Base-by-base conservation (phyloP, 306 rosid genomes). In the Cajanus cajan region DNA sequence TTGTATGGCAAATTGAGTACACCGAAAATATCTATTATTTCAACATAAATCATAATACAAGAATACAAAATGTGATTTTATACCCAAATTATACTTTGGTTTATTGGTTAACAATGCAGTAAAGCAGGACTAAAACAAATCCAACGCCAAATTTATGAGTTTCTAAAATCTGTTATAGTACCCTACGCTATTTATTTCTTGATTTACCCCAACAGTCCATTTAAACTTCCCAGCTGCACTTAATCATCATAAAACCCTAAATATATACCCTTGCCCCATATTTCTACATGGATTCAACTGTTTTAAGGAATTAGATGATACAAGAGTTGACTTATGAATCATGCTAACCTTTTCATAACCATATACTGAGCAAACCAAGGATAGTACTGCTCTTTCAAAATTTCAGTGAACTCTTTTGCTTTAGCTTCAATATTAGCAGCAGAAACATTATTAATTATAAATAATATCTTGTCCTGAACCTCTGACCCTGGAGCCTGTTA, bases 341-440 rank as follows among this genome's bases (percentile, higher is more conserved):
- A 57, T 71, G 31, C 87, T 24, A 48, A 96, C 99, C 99, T 96
- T 88, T 96, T 96, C 99, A 93, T 93, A 54, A 96, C 99, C 97
- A 96, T 93, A 84, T 96, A 96, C 82, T 96, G 92, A 0, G 99
- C 98, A 90, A 96, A 96, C 99, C 99, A 96, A 19, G 98, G 92
- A 89, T 89, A 82, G 83, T 89, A 89, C 78, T 88, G 96, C 86
- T 90, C 98, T 82, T 93, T 91, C 76, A 93, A 78, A 83, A 90
- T 82, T 69, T 96, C 98, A 34, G 82, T 72, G 41, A 93, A 80
- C 51, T 93, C 97, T 82, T 89, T 96, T 64, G 93, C 87, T 85
- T 93, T 96, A 43, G 86, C 85, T 74, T 96, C 99, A 70, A 87
- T 25, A 82, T 96, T 96, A 69, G 92, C 66, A 80, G 54, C 81